phyloP scores from a whole-genome alignment of 2,329 filamentous ascomycete species.

The Venturia effusa region DNA sequence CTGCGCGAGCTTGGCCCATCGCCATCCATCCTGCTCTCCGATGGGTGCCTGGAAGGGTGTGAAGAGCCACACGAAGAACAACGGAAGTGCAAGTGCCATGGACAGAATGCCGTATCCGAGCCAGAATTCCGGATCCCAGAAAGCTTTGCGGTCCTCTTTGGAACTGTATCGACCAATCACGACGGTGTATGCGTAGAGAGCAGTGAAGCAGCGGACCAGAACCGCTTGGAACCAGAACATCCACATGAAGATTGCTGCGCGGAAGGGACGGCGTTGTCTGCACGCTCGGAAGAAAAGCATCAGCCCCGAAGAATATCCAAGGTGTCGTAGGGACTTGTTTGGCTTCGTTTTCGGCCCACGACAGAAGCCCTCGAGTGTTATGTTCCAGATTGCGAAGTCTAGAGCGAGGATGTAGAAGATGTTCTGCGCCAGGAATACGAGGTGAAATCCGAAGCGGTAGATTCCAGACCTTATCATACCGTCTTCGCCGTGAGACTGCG shows the following conservation, averaged over 20 bases:
- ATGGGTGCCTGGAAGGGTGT: conserved; percentile 1
- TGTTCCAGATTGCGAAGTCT: conserved; percentile 1
- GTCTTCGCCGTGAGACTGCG: neutral
- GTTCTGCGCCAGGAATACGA: conserved; percentile 4
- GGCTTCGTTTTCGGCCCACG: neutral
- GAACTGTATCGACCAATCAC: neutral
- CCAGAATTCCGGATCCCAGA: conserved; percentile 2
- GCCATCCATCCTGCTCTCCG: neutral
- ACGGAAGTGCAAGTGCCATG: neutral
- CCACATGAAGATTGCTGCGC: conserved; percentile 6
- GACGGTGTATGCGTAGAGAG: neutral
- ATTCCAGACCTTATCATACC: conserved; percentile 4
- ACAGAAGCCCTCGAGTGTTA: conserved; percentile 6
- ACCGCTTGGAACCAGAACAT: conserved; percentile 6
- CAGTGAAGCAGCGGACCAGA: neutral
- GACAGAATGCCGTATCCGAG: neutral
- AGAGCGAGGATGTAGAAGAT: conserved; percentile 7
- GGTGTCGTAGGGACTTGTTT: conserved; percentile 1
- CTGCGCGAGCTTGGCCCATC: neutral
- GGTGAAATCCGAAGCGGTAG: conserved; percentile 7
- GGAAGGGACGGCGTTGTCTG: conserved; percentile 5
- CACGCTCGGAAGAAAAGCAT: neutral
- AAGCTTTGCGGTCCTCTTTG: neutral
- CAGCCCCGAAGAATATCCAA: neutral
- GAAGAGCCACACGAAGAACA: conserved; percentile 3